Evolutionary conservation across 352 stramenopile species (phyloP).

Genomic region (Phytophthora parvispora): DNA sequence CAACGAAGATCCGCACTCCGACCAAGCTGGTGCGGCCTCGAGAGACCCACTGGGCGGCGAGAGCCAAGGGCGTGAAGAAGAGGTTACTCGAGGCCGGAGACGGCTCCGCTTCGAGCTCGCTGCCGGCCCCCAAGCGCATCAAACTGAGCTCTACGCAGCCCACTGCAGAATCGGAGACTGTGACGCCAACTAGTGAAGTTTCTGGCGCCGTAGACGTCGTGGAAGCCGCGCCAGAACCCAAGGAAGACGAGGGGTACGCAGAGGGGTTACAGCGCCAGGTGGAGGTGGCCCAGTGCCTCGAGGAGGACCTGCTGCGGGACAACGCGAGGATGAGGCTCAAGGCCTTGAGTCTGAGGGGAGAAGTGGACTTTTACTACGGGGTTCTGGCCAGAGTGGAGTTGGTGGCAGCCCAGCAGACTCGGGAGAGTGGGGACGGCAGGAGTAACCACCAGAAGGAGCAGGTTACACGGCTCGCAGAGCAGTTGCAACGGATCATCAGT

Average conservation of each 20-base stretch:
- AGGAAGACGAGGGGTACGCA: conserved; percentile 12
- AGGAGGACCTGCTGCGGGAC: conserved; percentile 55
- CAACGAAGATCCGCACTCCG: conserved; percentile 32
- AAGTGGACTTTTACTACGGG: conserved; percentile 68
- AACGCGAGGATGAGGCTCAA: conserved; percentile 62
- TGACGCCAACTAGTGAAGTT: not conserved
- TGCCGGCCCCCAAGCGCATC: conserved; percentile 23
- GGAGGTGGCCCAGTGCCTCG: conserved; percentile 44
- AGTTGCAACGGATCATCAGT: conserved; percentile 44
- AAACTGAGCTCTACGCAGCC: conserved; percentile 6
- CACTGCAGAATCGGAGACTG: not conserved
- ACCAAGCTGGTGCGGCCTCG: conserved; percentile 29
- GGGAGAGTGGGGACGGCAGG: not conserved
- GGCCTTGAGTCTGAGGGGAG: conserved; percentile 43
- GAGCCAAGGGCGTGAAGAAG: conserved; percentile 31
- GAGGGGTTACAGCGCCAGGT: conserved; percentile 40
- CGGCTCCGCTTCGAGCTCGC: not conserved
- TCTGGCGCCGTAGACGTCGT: not conserved
- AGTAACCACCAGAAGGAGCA: conserved; percentile 6
- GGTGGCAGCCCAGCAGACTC: conserved; percentile 17
- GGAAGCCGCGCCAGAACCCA: conserved; percentile 13
- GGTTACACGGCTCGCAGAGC: conserved; percentile 22
- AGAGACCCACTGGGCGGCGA: conserved; percentile 17
- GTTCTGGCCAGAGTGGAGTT: conserved; percentile 56
- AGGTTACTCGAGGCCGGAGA: conserved; percentile 23